Base-by-base conservation (phyloP, 495 filamentous ascomycete species). In the Hyaloscypha bicolor region DNA sequence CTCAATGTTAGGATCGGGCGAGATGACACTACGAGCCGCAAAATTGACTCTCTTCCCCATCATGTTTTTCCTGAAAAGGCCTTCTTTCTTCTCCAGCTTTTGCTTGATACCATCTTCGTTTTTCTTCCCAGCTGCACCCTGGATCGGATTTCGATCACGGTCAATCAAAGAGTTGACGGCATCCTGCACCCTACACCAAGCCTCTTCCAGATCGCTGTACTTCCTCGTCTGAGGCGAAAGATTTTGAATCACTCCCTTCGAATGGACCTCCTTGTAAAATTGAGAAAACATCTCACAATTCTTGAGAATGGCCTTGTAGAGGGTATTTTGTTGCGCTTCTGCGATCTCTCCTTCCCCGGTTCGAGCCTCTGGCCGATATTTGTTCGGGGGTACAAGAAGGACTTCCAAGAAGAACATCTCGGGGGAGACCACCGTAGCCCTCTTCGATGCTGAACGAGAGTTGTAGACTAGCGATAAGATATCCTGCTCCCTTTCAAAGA, bases 21-120 rank as follows among this genome's bases (percentile, higher is more conserved):
- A 97, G 69, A 99, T 99, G 71, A 99, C 96, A 83, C 90, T 95
- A 76, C 96, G 90, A 61, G 96, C 96, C 64, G 96, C 96, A 76
- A 93, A 97, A 78, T 99, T 98, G 77, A 99, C 96, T 80, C 96
- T 91, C 81, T 99, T 99, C 57, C 96, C 96, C 96, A 99, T 99
- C 94, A 99, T 98, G 80, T 99, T 96, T 84, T 94, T 98, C 71
- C 96, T 84, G 82, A 99, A 98, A 57, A 99, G 80, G 56, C 96
- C 96, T 74, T 99, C 96, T 78, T 99, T 99, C 84, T 98, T 98
- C 79, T 99, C 96, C 19, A 99, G 85, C 72, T 93, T 90, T 74
- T 99, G 96, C 79, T 98, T 99, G 77, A 99, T 96, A 65, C 96
- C 96, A 48, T 93, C 89, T 65, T 91, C 88, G 55, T 89, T 88